These are phyloP conservation scores for Lathyrus aphaca DNA, from an alignment of 306 rosid genomes.

Conservation along the genomic window DNA sequence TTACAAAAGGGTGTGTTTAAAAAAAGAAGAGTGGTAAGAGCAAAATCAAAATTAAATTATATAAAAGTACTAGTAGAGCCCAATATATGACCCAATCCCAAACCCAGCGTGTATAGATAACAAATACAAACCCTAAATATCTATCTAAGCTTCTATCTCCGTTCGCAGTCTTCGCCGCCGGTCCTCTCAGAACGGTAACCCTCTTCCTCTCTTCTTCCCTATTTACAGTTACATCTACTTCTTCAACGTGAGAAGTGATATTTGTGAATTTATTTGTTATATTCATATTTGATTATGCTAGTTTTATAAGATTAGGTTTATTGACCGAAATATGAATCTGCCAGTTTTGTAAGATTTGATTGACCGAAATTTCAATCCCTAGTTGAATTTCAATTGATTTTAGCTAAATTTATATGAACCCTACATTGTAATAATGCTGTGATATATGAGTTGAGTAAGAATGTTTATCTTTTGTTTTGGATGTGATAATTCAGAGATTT, in stretches of 20 bases:
- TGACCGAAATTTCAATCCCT: not conserved
- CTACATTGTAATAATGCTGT: not conserved
- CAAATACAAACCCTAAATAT: constrained; percentile 31
- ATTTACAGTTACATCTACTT: no score
- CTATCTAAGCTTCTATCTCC: not conserved
- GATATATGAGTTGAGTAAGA: no score
- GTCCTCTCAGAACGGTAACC: constrained; percentile 4
- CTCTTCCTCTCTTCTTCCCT: not conserved
- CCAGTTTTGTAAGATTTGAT: not conserved
- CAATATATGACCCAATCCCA: not conserved
- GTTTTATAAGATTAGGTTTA: no score
- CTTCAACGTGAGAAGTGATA: no score
- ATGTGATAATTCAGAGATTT: constrained; percentile 6
- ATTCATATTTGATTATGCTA: no score
- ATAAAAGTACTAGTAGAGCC: not conserved
- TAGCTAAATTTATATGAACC: not conserved
- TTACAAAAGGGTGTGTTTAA: not conserved
- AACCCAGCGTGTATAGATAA: constrained; percentile 23
- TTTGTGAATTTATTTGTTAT: no score
- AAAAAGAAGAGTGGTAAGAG: not conserved
- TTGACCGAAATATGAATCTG: not conserved
- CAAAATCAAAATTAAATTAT: not conserved
- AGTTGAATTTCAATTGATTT: not conserved
- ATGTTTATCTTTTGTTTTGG: not conserved
- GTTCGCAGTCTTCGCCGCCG: not conserved